Evolutionary conservation across 768 basidiomycete genomes (phyloP), one percentile per base, ranked within the genome.

Genomic region (Leccinum longicurvipes): DNA sequence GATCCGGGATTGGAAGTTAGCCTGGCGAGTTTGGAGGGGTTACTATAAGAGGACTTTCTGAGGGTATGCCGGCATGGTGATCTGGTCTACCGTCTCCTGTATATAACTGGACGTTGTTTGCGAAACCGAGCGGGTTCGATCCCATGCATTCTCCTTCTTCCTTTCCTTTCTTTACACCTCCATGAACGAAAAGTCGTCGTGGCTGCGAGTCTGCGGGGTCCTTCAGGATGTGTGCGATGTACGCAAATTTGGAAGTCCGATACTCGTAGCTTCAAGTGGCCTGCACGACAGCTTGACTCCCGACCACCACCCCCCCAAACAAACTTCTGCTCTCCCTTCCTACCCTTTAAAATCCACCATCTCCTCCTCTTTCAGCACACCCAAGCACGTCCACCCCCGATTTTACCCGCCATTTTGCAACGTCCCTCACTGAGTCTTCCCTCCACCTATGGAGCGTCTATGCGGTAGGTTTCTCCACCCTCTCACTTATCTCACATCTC

Each of bases 1-100:
- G 72, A 55, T 73, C 63, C 78, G 82, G 70, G 86, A 88, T 68
- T 92, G 92, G 85, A 82, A 81, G 75, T 72, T 93, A 63, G 82
- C 92, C 50, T 89, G 84, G 84, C 78, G 79, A 65, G 81, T 92
- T 32, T 84, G 82, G 82, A 72, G 77, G 49, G 71, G 77, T 60
- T 78, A 79, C 72, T 76, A 78, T 70, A 76, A 72, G 60, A 69
- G 76, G 70, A 57, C 52, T 59, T 72, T 72, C 51, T 72, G 60
- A 72, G 62, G 19, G 45, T 36, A 69, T 71, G 70, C 69, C 70
- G 69, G 69, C 71, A 71, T 69, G 25, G 56, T 50, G 54, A 61
- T 66, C 59, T 55, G 21, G 51, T 28, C 44, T 54, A 21, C 45
- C 29, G 15, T 56, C 50, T 53, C 48, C 47, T 56, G 53, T 47